Percentiles rank a stretch among this genome's conserved stretches.
These are phyloP conservation scores for Parafenestella ontariensis DNA, from an alignment of 2,329 filamentous ascomycete genomes.

Conservation along the genomic window DNA sequence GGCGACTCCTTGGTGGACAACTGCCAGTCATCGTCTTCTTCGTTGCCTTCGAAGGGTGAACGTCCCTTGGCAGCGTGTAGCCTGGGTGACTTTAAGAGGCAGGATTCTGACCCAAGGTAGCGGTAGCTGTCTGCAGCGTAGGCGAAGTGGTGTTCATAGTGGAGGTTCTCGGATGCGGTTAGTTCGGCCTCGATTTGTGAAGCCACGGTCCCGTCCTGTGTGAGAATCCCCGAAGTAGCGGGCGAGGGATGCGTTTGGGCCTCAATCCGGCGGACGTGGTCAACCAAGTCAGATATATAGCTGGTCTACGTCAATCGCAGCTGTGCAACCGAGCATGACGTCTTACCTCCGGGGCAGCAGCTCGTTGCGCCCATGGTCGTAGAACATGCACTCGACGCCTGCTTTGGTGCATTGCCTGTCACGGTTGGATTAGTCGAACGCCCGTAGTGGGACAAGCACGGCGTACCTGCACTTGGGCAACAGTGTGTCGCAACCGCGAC, in stretches of 20 bases:
- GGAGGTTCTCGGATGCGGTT: constrained; percentile 17
- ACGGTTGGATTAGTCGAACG: constrained; percentile 10
- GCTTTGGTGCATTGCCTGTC: constrained; percentile 47
- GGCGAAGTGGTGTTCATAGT: constrained; percentile 45
- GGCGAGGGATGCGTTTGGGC: constrained; percentile 28
- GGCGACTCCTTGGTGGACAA: constrained; percentile 31
- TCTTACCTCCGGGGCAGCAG: constrained; percentile 39
- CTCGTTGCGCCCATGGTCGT: constrained; percentile 43
- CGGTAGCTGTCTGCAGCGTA: constrained; percentile 42
- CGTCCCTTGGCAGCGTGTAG: constrained; percentile 26
- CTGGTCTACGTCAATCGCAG: constrained; percentile 26
- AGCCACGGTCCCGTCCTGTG: constrained; percentile 12
- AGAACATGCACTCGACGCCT: constrained; percentile 44
- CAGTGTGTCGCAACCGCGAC: constrained; percentile 46
- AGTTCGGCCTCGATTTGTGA: constrained; percentile 21
- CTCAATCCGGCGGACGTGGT: constrained; percentile 43
- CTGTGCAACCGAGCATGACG: not conserved
- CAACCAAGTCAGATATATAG: constrained; percentile 45
- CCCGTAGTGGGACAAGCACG: constrained; percentile 1
- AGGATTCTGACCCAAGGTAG: constrained; percentile 45
- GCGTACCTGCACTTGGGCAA: constrained; percentile 44
- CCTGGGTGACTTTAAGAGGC: constrained; percentile 41
- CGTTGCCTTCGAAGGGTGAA: constrained; percentile 19
- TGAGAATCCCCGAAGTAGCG: constrained; percentile 18
- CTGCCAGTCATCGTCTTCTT: constrained; percentile 35